Evolutionary conservation across 345 rosid genomes (phyloP).

Genomic region (Aethionema arabicum): DNA sequence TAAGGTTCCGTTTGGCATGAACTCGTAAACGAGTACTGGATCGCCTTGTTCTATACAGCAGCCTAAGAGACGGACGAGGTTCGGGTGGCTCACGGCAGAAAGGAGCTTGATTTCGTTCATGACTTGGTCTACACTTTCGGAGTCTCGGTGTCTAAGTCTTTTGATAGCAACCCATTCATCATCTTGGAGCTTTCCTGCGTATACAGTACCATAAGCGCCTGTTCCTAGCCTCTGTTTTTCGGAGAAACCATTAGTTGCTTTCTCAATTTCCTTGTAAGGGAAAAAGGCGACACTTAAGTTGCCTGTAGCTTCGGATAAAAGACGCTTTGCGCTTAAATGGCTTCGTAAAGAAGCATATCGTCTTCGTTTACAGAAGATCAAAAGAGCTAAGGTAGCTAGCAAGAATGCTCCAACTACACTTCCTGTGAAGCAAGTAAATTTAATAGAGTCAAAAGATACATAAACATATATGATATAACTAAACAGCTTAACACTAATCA

Average conservation of each 20-base stretch:
- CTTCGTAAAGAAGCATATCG: constrained; percentile 47
- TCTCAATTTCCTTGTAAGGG: constrained; percentile 71
- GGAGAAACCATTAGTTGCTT: constrained; percentile 69
- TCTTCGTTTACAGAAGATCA: constrained; percentile 44
- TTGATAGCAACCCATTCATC: constrained; percentile 84
- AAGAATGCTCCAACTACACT: constrained; percentile 56
- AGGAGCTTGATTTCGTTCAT: constrained; percentile 95
- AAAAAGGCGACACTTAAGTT: constrained; percentile 68
- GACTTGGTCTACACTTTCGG: constrained; percentile 79
- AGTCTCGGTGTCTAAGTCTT: constrained; percentile 68
- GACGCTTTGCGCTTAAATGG: constrained; percentile 66
- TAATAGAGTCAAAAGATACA: constrained; percentile 17
- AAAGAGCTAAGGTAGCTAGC: constrained; percentile 42
- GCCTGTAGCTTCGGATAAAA: constrained; percentile 71
- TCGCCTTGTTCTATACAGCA: constrained; percentile 91
- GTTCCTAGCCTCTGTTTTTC: constrained; percentile 77
- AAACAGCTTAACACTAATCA: not conserved
- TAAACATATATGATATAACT: not conserved
- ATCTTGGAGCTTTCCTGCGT: constrained; percentile 68
- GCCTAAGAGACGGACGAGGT: constrained; percentile 85
- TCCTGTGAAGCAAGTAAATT: constrained; percentile 42
- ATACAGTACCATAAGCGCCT: constrained; percentile 96
- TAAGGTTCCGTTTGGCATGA: constrained; percentile 84
- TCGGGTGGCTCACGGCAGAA: constrained; percentile 88
- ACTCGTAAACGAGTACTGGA: constrained; percentile 86